Conservation (phyloP, 1,284 basidiomycete species). For the Marasmius tenuissimus region DNA sequence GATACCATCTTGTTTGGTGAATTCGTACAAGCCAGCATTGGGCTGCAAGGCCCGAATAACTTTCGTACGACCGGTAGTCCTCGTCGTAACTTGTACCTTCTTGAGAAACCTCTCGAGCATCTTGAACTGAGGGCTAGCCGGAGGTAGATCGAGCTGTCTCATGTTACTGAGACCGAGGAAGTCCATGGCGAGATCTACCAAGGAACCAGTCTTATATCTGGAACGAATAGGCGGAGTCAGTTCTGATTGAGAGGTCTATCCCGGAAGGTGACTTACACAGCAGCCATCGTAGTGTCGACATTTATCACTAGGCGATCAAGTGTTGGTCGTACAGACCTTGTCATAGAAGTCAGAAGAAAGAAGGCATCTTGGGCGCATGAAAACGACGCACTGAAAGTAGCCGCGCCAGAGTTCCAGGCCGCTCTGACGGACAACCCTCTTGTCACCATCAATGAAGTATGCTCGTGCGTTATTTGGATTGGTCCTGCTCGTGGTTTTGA, state of each 20-base stretch:
- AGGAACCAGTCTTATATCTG: neutral
- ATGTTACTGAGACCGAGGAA: neutral
- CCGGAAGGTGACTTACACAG: conserved; percentile 33
- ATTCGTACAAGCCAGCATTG: conserved; percentile 23
- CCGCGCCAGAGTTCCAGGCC: conserved; percentile 48
- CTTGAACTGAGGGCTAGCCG: neutral
- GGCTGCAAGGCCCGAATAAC: conserved; percentile 5
- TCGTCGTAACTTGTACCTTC: neutral
- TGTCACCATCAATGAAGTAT: conserved; percentile 27
- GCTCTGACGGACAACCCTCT: conserved; percentile 20
- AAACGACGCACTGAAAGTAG: conserved; percentile 42
- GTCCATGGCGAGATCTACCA: neutral
- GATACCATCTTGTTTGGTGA: conserved; percentile 29
- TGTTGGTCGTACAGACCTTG: conserved; percentile 44
- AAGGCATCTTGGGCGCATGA: neutral
- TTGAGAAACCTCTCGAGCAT: neutral
- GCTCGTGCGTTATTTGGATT: conserved; percentile 30
- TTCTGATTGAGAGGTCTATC: neutral
- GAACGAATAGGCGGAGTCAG: neutral
- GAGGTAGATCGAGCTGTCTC: neutral
- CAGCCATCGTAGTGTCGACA: conserved; percentile 44
- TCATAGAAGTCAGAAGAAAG: neutral
- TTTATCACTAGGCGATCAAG: conserved; percentile 40
- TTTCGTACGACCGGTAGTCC: neutral
- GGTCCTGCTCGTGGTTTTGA: conserved; percentile 10